A percentile compares a stretch with the other conserved stretches of the same genome.
phyloP scores from a whole-genome alignment of 495 filamentous ascomycete genomes.

The Neurospora sp. region DNA sequence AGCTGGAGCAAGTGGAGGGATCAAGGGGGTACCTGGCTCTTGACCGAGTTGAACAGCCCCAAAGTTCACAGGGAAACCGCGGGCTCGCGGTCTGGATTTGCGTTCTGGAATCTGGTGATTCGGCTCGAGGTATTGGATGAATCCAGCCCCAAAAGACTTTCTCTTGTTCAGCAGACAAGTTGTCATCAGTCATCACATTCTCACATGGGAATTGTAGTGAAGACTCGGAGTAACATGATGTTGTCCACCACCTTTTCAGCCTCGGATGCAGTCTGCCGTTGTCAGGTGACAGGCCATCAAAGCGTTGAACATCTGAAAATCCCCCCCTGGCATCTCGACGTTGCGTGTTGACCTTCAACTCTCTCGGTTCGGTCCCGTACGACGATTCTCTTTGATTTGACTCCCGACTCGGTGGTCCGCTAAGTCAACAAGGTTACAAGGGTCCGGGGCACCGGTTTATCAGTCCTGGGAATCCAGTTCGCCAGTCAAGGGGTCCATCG shows the following conservation, averaged over 20 bases:
- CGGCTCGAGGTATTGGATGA: neutral
- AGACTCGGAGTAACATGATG: neutral
- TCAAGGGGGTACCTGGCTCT: neutral
- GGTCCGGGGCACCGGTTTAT: neutral
- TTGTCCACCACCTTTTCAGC: neutral
- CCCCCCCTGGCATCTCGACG: neutral
- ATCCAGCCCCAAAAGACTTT: neutral
- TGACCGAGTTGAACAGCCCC: neutral
- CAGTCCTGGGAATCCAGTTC: neutral
- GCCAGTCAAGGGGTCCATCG: neutral
- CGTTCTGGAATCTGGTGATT: neutral
- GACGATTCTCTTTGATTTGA: neutral
- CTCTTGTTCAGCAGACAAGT: neutral
- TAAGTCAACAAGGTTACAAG: neutral
- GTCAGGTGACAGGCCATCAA: neutral
- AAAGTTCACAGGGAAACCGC: neutral
- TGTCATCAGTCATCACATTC: neutral
- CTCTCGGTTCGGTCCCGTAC: neutral
- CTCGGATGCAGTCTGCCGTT: neutral
- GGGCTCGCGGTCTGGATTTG: neutral
- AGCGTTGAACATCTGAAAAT: neutral
- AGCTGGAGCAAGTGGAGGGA: neutral
- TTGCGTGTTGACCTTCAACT: neutral
- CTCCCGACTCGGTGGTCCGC: neutral
- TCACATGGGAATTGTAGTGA: neutral